These are phyloP conservation scores for Amphibolis antarctica DNA, from an alignment of 106 monocot genomes.

Conservation along the genomic window DNA sequence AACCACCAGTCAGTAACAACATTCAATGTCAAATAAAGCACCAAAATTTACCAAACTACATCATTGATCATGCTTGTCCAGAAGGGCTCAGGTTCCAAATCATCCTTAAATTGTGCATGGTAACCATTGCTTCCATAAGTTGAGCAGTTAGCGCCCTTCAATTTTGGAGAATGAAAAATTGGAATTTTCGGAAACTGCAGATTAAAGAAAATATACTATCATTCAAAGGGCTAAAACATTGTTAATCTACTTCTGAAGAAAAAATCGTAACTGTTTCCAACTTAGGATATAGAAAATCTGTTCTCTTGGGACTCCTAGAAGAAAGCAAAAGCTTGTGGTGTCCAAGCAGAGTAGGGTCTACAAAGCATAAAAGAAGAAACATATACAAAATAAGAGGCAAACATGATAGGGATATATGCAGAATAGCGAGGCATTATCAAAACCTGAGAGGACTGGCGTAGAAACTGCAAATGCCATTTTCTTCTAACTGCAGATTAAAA, in stretches of 20 bases:
- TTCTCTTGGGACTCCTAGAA: neutral
- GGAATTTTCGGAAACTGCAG: neutral
- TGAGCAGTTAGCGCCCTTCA: neutral
- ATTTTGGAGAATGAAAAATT: neutral
- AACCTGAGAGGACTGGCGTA: too few relatives aligned
- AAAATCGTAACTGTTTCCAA: neutral
- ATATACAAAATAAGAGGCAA: too few relatives aligned
- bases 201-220: too few relatives aligned
- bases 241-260: neutral
- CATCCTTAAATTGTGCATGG: slow-evolving; percentile 8
- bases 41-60: slow-evolving; percentile 24
- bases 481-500: too few relatives aligned
- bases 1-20: too few relatives aligned
- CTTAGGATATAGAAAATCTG: neutral
- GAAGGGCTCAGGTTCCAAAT: slow-evolving; percentile 31
- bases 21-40: neutral
- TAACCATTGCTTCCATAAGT: neutral
- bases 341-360: too few relatives aligned
- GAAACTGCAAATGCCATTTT: too few relatives aligned
- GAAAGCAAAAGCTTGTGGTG: neutral
- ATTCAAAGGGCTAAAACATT: neutral
- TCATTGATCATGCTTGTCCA: slow-evolving; percentile 46
- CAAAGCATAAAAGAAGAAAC: too few relatives aligned
- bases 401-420: too few relatives aligned
- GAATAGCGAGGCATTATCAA: too few relatives aligned